Conservation (phyloP, 2,329 filamentous ascomycete genomes). For the Lasiodiplodia citricola region DNA sequence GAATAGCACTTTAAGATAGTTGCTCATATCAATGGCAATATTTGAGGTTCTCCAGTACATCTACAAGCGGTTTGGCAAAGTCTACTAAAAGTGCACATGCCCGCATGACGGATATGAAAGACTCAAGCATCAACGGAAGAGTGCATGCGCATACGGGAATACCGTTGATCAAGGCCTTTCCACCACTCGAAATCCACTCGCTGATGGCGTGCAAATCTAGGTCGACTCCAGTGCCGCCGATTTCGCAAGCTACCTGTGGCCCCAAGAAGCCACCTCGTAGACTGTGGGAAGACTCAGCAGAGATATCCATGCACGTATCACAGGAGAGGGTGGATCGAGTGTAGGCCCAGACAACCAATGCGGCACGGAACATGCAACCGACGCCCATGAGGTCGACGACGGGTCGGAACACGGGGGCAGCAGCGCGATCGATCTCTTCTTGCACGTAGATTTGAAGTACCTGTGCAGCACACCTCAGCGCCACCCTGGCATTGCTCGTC, state of each 20-base stretch:
- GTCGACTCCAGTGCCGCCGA: background rate
- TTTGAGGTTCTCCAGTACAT: no score
- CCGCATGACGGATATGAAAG: background rate
- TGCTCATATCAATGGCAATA: no score
- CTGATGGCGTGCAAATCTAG: background rate
- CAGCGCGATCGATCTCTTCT: background rate
- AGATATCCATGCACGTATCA: background rate
- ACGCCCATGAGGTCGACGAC: background rate
- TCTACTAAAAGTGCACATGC: no score
- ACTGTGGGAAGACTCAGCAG: background rate
- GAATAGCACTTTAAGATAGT: no score
- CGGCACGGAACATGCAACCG: constrained; percentile 4
- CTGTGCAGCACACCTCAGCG: background rate
- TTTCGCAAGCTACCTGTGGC: background rate
- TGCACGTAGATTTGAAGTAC: background rate
- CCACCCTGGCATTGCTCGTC: background rate
- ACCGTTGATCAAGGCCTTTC: background rate
- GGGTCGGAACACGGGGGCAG: background rate
- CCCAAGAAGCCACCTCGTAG: background rate
- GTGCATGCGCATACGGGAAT: background rate
- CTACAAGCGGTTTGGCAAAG: no score
- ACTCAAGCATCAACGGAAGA: background rate
- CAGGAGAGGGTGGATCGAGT: background rate
- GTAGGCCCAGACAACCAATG: background rate
- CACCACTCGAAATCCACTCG: constrained; percentile 2